Evolutionary conservation across 2,329 filamentous ascomycete genomes (phyloP), one percentile per base, ranked within the genome.

Genomic region (Tolypocladium ovalisporum): DNA sequence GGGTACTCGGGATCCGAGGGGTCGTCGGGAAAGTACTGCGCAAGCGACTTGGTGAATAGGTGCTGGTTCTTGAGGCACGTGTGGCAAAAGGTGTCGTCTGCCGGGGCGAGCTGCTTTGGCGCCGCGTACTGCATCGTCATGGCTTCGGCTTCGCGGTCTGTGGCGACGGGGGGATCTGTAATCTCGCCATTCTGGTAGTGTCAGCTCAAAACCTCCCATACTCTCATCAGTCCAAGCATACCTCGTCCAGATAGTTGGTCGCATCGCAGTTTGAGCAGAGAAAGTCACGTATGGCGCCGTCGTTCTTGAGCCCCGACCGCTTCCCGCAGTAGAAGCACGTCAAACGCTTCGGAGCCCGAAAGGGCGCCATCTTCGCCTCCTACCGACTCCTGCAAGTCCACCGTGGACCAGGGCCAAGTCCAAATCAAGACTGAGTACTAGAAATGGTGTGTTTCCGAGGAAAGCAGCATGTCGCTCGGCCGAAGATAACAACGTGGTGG

Each of bases 1-100:
- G 74, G 75, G 68, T 92, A 90, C 55, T 87, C 79, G 0, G 88
- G 85, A 62, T 93, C 82, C 49, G 76, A 75, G 0, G 79, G 75
- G 58, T 87, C 81, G 37, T 80, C 79, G 13, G 84, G 83, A 1
- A 95, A 80, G 70, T 95, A 97, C 59, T 93, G 86, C 4, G 90
- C 87, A 42, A 97, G 77, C 0, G 85, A 84, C 49, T 85, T 81
- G 37, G 85, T 87, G 63, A 92, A 84, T 8, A 97, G 78, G 57
- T 89, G 85, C 70, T 99, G 94, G 70, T 99, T 97, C 70, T 90
- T 90, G 55, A 92, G 75, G 67, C 94, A 99, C 57, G 81, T 87
- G 53, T 81, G 74, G 78, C 94, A 99, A 67, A 84, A 88, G 60
- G 79, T 75, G 56, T 65, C 68, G 57, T 75, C 69, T 32, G 67